These are phyloP conservation scores for Cyberlindnera misumaiensis DNA, from an alignment of 805 yeast species.

Conservation along the genomic window DNA sequence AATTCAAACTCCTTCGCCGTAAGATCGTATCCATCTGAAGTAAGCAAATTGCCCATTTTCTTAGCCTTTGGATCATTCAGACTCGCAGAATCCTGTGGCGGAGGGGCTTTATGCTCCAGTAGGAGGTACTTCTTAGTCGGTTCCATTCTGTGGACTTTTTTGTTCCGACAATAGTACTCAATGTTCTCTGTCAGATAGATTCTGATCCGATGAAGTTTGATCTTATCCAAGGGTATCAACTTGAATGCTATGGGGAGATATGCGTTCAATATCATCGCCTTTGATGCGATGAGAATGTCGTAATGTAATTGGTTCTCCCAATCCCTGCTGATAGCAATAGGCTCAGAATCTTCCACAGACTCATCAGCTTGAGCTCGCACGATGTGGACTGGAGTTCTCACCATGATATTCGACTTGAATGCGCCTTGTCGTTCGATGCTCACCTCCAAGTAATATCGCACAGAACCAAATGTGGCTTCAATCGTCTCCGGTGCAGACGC, in stretches of 20 bases:
- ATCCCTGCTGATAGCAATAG: conserved; percentile 80
- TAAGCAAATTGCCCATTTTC: conserved; percentile 33
- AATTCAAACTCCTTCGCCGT: conserved; percentile 78
- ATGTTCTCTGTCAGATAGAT: conserved; percentile 81
- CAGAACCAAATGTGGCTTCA: conserved; percentile 74
- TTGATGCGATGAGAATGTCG: conserved; percentile 87
- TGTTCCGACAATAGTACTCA: conserved; percentile 82
- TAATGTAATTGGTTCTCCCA: conserved; percentile 93
- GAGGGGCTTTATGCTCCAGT: conserved; percentile 70
- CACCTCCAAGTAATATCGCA: conserved; percentile 64
- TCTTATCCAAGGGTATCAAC: conserved; percentile 79
- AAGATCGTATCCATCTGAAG: conserved; percentile 41
- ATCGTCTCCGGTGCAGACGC: conserved; percentile 78
- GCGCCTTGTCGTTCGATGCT: conserved; percentile 73
- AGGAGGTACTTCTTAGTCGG: conserved; percentile 77
- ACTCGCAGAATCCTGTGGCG: conserved; percentile 26
- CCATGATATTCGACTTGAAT: conserved; percentile 69
- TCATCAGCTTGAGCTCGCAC: conserved; percentile 73
- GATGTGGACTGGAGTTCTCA: conserved; percentile 55
- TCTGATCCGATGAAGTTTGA: conserved; percentile 78
- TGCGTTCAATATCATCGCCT: conserved; percentile 78
- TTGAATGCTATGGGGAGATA: conserved; percentile 78
- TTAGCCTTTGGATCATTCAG: conserved; percentile 31
- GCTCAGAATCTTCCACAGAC: conserved; percentile 85
- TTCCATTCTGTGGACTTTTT: conserved; percentile 87